A percentile compares a stretch with the other conserved stretches of the same genome.
These are phyloP conservation scores for Verticillium zaregamsianum DNA, from an alignment of 2,329 filamentous ascomycete genomes.

Conservation along the genomic window DNA sequence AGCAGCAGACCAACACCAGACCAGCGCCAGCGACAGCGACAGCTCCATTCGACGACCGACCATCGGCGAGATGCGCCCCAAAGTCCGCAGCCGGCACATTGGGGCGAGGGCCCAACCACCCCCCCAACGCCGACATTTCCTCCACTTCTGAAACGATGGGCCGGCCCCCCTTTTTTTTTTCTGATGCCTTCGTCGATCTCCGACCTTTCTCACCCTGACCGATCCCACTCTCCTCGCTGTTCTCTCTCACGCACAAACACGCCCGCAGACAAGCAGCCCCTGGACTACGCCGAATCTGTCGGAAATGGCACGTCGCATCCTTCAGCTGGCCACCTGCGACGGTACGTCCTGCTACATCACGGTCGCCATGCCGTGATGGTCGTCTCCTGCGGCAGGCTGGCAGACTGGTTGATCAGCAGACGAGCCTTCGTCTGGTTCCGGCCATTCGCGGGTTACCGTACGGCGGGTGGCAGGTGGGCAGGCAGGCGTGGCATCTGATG, in stretches of 20 bases:
- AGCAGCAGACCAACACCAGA: not conserved
- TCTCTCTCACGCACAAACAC: not conserved
- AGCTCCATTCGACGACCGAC: not conserved
- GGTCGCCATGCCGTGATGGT: not conserved
- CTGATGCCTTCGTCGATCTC: not conserved
- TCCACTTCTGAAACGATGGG: constrained; percentile 14
- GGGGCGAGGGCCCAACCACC: constrained; percentile 4
- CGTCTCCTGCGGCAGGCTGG: no score
- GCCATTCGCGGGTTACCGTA: not conserved
- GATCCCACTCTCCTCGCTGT: not conserved
- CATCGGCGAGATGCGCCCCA: not conserved
- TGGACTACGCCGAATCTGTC: not conserved
- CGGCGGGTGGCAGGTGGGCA: not conserved
- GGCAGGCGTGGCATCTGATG: not conserved
- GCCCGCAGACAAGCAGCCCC: not conserved
- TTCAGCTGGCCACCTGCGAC: not conserved
- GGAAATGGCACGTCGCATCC: not conserved
- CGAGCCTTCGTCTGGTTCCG: not conserved
- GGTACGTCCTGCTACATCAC: not conserved
- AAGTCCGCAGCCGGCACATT: not conserved
- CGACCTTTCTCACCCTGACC: not conserved
- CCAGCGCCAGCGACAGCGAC: not conserved
- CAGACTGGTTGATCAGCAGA: not conserved
- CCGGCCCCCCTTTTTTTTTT: constrained; percentile 9
- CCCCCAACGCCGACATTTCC: constrained; percentile 1